Conservation (phyloP, 2,329 filamentous ascomycete species). For the Biscogniauxia sp. region DNA sequence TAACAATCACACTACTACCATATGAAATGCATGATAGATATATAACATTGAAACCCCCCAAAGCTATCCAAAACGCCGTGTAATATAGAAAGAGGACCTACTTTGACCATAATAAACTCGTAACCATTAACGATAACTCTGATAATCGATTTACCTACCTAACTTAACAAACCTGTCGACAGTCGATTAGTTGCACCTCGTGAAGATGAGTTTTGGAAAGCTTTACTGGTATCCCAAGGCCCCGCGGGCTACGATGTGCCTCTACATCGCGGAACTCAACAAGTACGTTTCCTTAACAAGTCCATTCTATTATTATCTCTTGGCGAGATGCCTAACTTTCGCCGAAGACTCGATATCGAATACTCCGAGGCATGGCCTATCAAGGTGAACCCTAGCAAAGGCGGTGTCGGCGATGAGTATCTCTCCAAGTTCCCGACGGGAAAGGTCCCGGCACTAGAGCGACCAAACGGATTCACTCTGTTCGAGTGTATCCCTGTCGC, state of each 20-base stretch:
- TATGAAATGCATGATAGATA: too few species aligned
- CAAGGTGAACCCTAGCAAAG: conserved; percentile 3
- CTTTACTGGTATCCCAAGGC: conserved; percentile 5
- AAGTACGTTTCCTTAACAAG: neutral
- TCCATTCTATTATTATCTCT: neutral
- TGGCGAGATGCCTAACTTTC: neutral
- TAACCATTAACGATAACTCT: too few species aligned
- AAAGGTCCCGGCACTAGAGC: conserved; percentile 3
- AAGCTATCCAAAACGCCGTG: too few species aligned
- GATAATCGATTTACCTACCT: too few species aligned
- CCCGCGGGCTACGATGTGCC: conserved; percentile 6
- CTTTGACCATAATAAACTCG: too few species aligned
- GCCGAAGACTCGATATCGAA: conserved; percentile 3
- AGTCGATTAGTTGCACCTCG: neutral
- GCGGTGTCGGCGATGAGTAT: conserved; percentile 2
- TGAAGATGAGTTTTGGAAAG: conserved; percentile 4
- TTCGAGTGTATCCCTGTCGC: conserved; percentile 5
- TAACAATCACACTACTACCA: too few species aligned
- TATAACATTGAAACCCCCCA: too few species aligned
- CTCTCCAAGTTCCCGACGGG: conserved; percentile 3
- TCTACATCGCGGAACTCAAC: conserved; percentile 4
- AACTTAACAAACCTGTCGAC: too few species aligned
- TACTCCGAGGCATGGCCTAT: conserved; percentile 4
- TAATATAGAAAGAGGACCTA: too few species aligned
- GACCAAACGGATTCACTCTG: conserved; percentile 3